A percentile compares a stretch with the other conserved stretches of the same genome.
phyloP scores from a whole-genome alignment of 768 basidiomycete genomes.

The Leccinum imitatum region DNA sequence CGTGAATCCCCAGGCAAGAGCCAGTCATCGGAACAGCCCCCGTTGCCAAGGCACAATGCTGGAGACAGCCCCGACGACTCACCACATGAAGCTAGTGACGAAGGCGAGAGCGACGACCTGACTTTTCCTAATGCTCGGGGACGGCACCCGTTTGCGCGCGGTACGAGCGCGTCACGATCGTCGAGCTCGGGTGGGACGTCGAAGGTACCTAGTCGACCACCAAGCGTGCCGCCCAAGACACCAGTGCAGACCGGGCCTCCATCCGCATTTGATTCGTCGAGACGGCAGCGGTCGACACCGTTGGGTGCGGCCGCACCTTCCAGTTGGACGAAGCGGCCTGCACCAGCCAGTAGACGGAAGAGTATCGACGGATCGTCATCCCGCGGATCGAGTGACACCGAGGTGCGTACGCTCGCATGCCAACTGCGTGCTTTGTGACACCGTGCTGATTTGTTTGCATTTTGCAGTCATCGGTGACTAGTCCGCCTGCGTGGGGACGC shows the following conservation, averaged over 20 bases:
- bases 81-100: conserved; percentile 35
- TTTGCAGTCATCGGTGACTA: conserved; percentile 34
- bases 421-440: conserved; percentile 1
- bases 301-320: conserved; percentile 61
- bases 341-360: conserved; percentile 64
- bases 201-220: conserved; percentile 46
- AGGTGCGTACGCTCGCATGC: conserved; percentile 45
- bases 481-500: conserved; percentile 45
- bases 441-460: conserved; percentile 10
- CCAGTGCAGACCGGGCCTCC: conserved; percentile 38
- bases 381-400: conserved; percentile 62
- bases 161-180: conserved; percentile 45
- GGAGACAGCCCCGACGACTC: conserved; percentile 34
- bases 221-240: conserved; percentile 58
- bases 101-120: conserved; percentile 37
- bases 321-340: conserved; percentile 71
- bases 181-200: conserved; percentile 56
- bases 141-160: conserved; percentile 29
- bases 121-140: conserved; percentile 40
- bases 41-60: conserved; percentile 8
- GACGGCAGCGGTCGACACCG: conserved; percentile 70
- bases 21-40: conserved; percentile 11
- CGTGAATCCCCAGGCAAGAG: conserved; percentile 28
- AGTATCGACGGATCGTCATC: conserved; percentile 62
- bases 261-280: conserved; percentile 69